Evolutionary conservation across 495 filamentous ascomycete species (phyloP).

Genomic region (Rusavskia elegans): DNA sequence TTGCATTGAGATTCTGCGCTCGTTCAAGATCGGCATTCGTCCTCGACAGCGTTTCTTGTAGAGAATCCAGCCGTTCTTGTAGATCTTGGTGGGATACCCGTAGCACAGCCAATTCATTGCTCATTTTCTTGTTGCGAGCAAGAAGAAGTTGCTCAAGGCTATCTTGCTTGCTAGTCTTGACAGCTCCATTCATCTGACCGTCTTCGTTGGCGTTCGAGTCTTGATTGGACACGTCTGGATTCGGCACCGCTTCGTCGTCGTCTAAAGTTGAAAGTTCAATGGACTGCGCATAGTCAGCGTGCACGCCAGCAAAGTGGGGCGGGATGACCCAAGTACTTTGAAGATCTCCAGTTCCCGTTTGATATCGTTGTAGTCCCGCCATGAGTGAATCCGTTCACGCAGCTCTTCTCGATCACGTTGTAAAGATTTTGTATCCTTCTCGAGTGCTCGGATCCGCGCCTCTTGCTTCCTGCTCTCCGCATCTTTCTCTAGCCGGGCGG

Average conservation of each 20-base stretch:
- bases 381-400: slow-evolving; percentile 66
- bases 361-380: slow-evolving; percentile 90
- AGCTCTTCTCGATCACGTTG: slow-evolving; percentile 56
- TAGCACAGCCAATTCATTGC: slow-evolving; percentile 80
- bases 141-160: slow-evolving; percentile 81
- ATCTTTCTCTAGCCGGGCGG: slow-evolving; percentile 64
- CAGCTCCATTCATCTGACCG: slow-evolving; percentile 27
- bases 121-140: slow-evolving; percentile 87
- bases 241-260: slow-evolving; percentile 45
- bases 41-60: slow-evolving; percentile 69
- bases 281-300: slow-evolving; percentile 33
- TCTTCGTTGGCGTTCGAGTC: slow-evolving; percentile 15
- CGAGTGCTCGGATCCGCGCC: slow-evolving; percentile 38
- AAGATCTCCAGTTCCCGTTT: slow-evolving; percentile 91
- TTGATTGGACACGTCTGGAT: slow-evolving; percentile 20
- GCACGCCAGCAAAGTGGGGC: neutral
- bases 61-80: slow-evolving; percentile 57
- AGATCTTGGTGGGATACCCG: slow-evolving; percentile 90
- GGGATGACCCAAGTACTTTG: slow-evolving; percentile 33
- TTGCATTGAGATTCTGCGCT: slow-evolving; percentile 66
- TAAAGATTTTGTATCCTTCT: slow-evolving; percentile 52
- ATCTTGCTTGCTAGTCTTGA: slow-evolving; percentile 49
- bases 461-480: slow-evolving; percentile 45
- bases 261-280: slow-evolving; percentile 91
- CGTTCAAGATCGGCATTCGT: slow-evolving; percentile 80